Base-by-base conservation (phyloP, 75 land plant genomes). In the Larix kaempferi region DNA sequence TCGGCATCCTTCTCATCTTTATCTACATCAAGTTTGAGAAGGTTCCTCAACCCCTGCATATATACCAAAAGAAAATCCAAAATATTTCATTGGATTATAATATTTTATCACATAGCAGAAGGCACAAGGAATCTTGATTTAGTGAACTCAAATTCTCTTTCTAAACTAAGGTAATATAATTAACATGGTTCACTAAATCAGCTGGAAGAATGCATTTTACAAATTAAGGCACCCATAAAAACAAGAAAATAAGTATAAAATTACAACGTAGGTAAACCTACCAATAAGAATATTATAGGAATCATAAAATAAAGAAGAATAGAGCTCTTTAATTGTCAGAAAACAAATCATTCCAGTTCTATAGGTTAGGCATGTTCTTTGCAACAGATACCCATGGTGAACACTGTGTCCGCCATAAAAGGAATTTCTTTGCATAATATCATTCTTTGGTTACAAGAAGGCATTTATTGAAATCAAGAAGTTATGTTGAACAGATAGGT, bases 1-100 rank as follows among this genome's bases (percentile, higher is more conserved):
- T 81, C 82, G 21, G 82, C 39, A 26, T 81, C 82, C 55, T 85
- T 85, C 62, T 82, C 81, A 67, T 85, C 80, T 62, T 81, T 81
- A 49, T 81, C 63, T 49, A 81, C 82, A 29, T 81, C 82, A 22
- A 78, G 57, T 39, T 82, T 74, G 52, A 81, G 82, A n/a, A 81
- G 73, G 49, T 44, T 76, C 67, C 78, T 81, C 56, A 81, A 44
- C 26, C 37, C 82, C 82, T 81, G 82, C 44, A 62, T 69, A 37
- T 22, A 69, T 11, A 69, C 44, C 21, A 69, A 2, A 69, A 69
- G 10, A 19, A 39, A 39, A 29, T 21, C 41, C 22, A 67, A 67
- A 67, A 67, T 67, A 67, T 21, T 17, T 39, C 11, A 67, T 39
- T 67, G 44, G 41, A 5, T 15, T 41, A 66, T 66, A 63, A 63